Conservation (phyloP, 495 filamentous ascomycete genomes). For the Pyrenula aspistea region DNA sequence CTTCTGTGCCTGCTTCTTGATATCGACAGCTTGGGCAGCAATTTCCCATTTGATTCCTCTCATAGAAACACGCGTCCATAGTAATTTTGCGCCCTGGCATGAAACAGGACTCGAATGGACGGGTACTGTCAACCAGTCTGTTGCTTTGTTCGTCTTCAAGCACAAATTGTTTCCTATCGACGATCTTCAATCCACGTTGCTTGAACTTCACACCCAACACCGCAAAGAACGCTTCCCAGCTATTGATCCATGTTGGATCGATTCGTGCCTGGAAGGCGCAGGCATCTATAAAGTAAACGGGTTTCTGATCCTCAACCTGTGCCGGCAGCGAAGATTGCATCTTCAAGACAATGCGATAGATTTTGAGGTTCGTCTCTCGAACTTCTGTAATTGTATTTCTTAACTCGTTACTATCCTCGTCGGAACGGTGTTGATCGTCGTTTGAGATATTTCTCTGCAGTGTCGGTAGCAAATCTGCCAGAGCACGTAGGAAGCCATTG, state of each 20-base stretch:
- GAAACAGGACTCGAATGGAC: not conserved
- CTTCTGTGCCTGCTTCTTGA: too few species aligned
- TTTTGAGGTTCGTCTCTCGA: too few species aligned
- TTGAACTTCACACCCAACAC: conserved; percentile 11
- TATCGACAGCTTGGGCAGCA: too few species aligned
- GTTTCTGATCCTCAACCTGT: conserved; percentile 12
- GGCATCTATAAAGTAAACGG: conserved; percentile 13
- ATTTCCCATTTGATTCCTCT: too few species aligned
- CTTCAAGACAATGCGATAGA: too few species aligned
- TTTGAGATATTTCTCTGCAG: too few species aligned
- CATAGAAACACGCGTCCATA: too few species aligned
- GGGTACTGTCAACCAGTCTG: not conserved
- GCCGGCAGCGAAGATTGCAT: conserved; percentile 7
- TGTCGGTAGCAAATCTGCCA: too few species aligned
- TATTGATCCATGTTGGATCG: conserved; percentile 14
- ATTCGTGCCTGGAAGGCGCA: conserved; percentile 12
- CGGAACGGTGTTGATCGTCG: too few species aligned
- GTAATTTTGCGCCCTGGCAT: not conserved
- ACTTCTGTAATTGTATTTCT: too few species aligned
- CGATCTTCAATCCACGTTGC: not conserved
- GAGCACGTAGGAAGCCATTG: too few species aligned
- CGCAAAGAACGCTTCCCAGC: conserved; percentile 11
- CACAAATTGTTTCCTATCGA: not conserved
- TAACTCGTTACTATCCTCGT: too few species aligned
- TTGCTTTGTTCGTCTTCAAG: not conserved